Base-by-base conservation (phyloP, 106 monocot species). In the Hemerocallis citrina region DNA sequence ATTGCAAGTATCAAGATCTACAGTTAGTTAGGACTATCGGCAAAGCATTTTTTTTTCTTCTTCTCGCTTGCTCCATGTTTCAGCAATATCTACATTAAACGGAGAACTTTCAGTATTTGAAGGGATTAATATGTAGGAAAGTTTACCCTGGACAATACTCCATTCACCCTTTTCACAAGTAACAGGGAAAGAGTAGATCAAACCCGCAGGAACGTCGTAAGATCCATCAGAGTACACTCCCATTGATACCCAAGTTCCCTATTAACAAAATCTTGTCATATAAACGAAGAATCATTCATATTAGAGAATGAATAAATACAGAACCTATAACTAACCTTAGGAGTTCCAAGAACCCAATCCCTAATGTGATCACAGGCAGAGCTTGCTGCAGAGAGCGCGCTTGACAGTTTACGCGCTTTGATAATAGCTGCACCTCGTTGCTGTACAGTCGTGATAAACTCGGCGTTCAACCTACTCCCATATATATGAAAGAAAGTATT, bases 141-240 rank as follows among this genome's bases (percentile, higher is more conserved):
- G n/a, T 64, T 59, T 63, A 83, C 77, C 74, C 66, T 91, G 82
- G 6, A 92, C 86, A 44, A 86, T 86, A n/a, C 48, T 72, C 92
- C 92, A 92, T 61, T 82, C 84, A 24, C 88, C 85, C 47, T 75
- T 70, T 39, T 62, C 63, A 48, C 88, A 93, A 39, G 81, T 93
- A 16, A 93, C 93, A n/a, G 93, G 93, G 71, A 79, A 93, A 23
- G 93, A 93, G 65, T 88, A 93, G 34, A 93, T 85, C 28, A 93
- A 58, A 37, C 93, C 93, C 59, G 84, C 67, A 12, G 88, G 92
- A 22, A 93, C 78, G 69, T 79, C 67, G 52, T 93, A 93, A 2
- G 93, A 93, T 34, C 9, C 29, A 55, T 55, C 32, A 33, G 55
- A 32, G 55, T 55, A 55, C 55, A 55, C 55, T 55, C 32, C 55